Evolutionary conservation across 257 asterid species (phyloP).

Genomic region (Scutellaria barbata): DNA sequence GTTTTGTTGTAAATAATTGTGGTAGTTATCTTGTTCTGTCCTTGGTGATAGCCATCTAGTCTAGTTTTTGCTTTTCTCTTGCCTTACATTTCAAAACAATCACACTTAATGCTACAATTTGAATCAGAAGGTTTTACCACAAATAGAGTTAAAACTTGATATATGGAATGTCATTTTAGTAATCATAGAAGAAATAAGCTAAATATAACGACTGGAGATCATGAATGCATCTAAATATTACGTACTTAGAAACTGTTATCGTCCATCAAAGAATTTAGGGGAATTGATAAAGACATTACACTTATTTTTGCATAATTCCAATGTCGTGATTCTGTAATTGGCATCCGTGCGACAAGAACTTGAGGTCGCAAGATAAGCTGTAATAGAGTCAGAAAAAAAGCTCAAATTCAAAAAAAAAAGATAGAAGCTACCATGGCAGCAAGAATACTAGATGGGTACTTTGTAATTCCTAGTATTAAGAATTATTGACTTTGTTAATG

Average conservation of each 20-base stretch:
- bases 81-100: not conserved
- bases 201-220: no score
- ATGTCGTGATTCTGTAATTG: slow-evolving; percentile 56
- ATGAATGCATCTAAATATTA: no score
- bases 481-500: no score
- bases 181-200: no score
- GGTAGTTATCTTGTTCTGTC: not conserved
- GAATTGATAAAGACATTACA: no score
- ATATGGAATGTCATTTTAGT: no score
- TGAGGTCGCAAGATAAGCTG: slow-evolving; percentile 82
- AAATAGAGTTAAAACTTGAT: no score
- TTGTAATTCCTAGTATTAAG: no score
- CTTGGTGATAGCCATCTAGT: not conserved
- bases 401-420: slow-evolving; percentile 89
- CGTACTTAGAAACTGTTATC: no score
- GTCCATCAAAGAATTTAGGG: no score
- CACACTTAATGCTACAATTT: not conserved
- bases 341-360: slow-evolving; percentile 72
- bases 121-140: no score
- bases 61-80: not conserved
- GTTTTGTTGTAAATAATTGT: not conserved
- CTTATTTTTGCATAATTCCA: slow-evolving; percentile 15
- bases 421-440: slow-evolving; percentile 98
- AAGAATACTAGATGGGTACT: no score
- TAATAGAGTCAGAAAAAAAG: slow-evolving; percentile 74